Conservation (phyloP, 2,329 filamentous ascomycete genomes). For the Chaetomium olivaceum region DNA sequence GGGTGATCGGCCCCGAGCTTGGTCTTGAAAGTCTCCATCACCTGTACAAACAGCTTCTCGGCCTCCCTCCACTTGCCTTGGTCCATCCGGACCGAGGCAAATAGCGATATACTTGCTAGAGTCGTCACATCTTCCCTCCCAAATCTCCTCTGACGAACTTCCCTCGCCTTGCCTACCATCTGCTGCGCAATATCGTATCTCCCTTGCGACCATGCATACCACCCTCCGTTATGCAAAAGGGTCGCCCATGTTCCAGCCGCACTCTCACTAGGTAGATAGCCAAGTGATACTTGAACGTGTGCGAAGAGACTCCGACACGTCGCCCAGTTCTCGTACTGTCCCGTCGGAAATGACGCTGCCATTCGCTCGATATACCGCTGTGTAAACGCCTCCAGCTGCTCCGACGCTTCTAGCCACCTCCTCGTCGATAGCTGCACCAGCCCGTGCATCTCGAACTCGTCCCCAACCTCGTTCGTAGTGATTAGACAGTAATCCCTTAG, state of each 20-base stretch:
- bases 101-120: conserved; percentile 8
- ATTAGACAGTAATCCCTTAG: conserved; percentile 44
- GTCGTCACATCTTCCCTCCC: conserved; percentile 19
- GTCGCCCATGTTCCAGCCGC: conserved; percentile 25
- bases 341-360: conserved; percentile 33
- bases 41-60: neutral
- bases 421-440: conserved; percentile 44
- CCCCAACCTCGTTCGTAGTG: conserved; percentile 23
- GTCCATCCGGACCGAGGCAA: conserved; percentile 9
- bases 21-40: conserved; percentile 15
- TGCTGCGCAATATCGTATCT: conserved; percentile 24
- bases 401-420: conserved; percentile 37
- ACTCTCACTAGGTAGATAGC: conserved; percentile 21
- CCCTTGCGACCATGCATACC: conserved; percentile 29
- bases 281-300: conserved; percentile 31
- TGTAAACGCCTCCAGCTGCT: conserved; percentile 36
- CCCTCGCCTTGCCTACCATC: conserved; percentile 19
- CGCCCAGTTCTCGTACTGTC: conserved; percentile 37
- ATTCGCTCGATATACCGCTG: conserved; percentile 37
- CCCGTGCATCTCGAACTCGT: conserved; percentile 44
- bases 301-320: conserved; percentile 38
- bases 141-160: conserved; percentile 15
- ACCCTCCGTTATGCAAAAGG: conserved; percentile 32
- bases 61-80: neutral
- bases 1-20: conserved; percentile 19